Conservation (phyloP, 257 asterid species). For the Fraxinus anomala region DNA sequence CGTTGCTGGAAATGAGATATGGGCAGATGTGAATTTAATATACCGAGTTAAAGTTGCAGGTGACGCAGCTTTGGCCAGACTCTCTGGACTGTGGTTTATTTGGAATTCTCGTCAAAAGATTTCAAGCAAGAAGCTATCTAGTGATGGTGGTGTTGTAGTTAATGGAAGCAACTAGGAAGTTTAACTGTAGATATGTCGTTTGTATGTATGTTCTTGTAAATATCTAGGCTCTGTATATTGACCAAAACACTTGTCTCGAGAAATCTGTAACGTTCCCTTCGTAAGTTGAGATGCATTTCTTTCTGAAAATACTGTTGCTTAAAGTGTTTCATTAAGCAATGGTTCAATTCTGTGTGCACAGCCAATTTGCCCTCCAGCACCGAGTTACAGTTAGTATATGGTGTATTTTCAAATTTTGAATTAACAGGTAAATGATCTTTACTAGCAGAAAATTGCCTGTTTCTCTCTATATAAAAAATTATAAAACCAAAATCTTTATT, state of each 20-base stretch:
- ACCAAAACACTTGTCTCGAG: conserved; percentile 6
- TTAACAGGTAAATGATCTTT: too few species aligned
- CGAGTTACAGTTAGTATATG: neutral
- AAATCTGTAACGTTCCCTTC: conserved; percentile 7
- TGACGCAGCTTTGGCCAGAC: conserved; percentile 53
- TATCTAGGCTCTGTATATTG: conserved; percentile 26
- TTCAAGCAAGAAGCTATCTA: conserved; percentile 26
- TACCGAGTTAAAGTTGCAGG: conserved; percentile 52
- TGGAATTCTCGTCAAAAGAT: conserved; percentile 35
- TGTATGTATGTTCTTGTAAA: conserved; percentile 21
- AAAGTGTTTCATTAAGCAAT: too few species aligned
- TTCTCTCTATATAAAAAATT: too few species aligned
- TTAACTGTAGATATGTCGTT: conserved; percentile 42
- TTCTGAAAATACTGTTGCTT: neutral
- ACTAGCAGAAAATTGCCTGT: too few species aligned
- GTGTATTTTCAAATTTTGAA: neutral
- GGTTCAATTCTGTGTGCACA: too few species aligned
- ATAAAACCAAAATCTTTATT: too few species aligned
- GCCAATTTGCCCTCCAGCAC: neutral
- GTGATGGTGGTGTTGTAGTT: conserved; percentile 25
- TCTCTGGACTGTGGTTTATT: conserved; percentile 53
- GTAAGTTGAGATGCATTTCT: conserved; percentile 10
- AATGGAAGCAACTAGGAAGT: conserved; percentile 33
- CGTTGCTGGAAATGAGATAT: conserved; percentile 32
- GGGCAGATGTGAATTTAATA: conserved; percentile 52